Percentiles rank a stretch among this genome's conserved stretches.
These are phyloP conservation scores for Crucihimalaya himalaica DNA, from an alignment of 345 rosid species.

Conservation along the genomic window DNA sequence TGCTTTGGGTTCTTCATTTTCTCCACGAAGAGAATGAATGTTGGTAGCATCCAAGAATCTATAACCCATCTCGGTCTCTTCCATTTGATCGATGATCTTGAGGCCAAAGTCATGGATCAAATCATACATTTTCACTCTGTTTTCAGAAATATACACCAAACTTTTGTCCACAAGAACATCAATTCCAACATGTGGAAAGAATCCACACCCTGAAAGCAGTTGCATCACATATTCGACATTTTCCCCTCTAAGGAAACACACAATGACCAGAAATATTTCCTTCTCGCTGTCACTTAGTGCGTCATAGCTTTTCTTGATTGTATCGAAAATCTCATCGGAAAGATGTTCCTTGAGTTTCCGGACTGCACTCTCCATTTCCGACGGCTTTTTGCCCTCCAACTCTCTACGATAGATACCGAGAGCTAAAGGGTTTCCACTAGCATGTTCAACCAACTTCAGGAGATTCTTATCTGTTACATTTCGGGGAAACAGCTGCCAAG, in stretches of 20 bases:
- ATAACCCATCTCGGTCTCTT: conserved; percentile 4
- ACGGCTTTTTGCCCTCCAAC: not conserved
- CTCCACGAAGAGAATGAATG: conserved; percentile 2
- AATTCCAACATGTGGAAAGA: conserved; percentile 26
- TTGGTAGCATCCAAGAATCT: conserved; percentile 9
- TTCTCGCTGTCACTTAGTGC: conserved; percentile 31
- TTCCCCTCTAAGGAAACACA: conserved; percentile 24
- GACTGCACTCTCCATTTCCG: not conserved
- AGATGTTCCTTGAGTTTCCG: not conserved
- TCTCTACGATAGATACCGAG: not conserved
- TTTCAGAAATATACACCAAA: not conserved
- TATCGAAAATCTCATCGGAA: not conserved
- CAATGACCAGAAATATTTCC: conserved; percentile 37
- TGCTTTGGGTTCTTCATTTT: not conserved
- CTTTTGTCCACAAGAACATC: conserved; percentile 37
- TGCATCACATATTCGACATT: conserved; percentile 7
- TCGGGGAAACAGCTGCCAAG: not conserved
- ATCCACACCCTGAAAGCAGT: conserved; percentile 20
- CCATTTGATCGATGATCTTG: conserved; percentile 4
- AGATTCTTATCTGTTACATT: not conserved
- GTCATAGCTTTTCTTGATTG: conserved; percentile 32
- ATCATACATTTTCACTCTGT: conserved; percentile 11
- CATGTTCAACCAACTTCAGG: not conserved
- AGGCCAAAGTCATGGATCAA: conserved; percentile 21
- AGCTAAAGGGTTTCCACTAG: conserved; percentile 26